Evolutionary conservation across 345 rosid species (phyloP).

Genomic region (Gossypium rotundifolium): DNA sequence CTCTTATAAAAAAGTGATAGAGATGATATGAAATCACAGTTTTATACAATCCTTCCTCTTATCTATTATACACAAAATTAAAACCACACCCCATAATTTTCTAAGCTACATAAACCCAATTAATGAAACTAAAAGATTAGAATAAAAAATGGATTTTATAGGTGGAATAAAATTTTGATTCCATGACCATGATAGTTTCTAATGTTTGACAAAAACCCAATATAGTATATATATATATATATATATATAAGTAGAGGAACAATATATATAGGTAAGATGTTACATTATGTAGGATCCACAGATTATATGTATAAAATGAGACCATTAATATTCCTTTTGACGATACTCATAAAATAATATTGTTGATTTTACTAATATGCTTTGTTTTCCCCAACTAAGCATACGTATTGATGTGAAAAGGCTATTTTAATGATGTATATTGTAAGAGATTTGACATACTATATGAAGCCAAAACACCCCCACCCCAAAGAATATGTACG

Average conservation of each 20-base stretch:
- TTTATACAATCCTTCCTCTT: too few relatives aligned
- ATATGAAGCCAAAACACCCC: background rate
- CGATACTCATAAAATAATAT: slow-evolving; percentile 12
- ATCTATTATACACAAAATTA: background rate
- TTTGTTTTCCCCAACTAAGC: slow-evolving; percentile 13
- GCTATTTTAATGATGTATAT: background rate
- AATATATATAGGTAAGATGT: slow-evolving; percentile 5
- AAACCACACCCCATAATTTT: background rate
- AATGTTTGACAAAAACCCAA: background rate
- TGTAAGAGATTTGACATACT: background rate
- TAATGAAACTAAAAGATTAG: too few relatives aligned
- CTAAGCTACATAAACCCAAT: too few relatives aligned
- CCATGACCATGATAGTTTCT: slow-evolving; percentile 2
- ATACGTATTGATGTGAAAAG: slow-evolving; percentile 24
- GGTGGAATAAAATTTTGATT: background rate
- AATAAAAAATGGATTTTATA: too few relatives aligned
- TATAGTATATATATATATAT: background rate
- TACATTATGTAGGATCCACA: slow-evolving; percentile 1
- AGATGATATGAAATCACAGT: rapidly evolving
- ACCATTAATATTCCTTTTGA: slow-evolving; percentile 10
- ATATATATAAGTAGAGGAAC: background rate
- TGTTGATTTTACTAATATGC: background rate
- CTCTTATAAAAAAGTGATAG: too few relatives aligned
- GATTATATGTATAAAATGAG: background rate
- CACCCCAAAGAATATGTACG: too few relatives aligned